Evolutionary conservation across 208 protist genomes (phyloP), one percentile per base, ranked within the genome.

Genomic region (Strigomonas galati): DNA sequence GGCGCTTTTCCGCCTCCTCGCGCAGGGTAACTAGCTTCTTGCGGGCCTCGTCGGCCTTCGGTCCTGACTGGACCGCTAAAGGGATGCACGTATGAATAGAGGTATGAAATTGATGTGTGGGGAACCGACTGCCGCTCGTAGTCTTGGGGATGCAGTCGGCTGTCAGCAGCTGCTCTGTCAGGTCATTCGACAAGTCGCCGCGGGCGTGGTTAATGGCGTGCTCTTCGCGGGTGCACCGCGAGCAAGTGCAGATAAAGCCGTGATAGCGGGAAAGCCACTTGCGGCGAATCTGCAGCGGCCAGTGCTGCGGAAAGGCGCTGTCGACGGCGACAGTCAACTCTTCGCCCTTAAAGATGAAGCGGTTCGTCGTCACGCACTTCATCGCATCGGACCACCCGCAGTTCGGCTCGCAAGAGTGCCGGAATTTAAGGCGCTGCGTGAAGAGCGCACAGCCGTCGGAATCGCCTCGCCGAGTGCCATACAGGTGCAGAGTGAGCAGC

Each of bases 381-480:
- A 67, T 65, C 6, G 59, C 69, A 19, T 72, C 67, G 32, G 72
- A 78, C 79, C 79, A 85, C 1, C 68, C 32, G 46, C 79, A 85
- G 64, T 85, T 85, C 15, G 79, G 72, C 67, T 81, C 74, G 53
- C 79, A 85, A 9, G 79, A 85, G 69, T 85, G 79, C 2, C 79
- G 79, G 15, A 85, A 65, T 27, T 75, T 61, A 19, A 79, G 43
- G 4, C 66, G 58, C 69, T 81, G 71, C 1, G 65, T 28, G 61
- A 71, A 76, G 59, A 77, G 49, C 37, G 63, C 28, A 57, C 49
- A 54, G 57, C 60, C 57, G 48, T 69, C 56, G 35, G 49, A 49
- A 23, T 81, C 65, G 0, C 32, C 31, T 30, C 56, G n/a, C 1
- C 46, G 44, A 19, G 51, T 63, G 9, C 53, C 24, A 58, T 71